Percentiles rank a stretch among this genome's conserved stretches.
These are phyloP conservation scores for Picea sitchensis DNA, from an alignment of 75 land plant genomes.

Conservation along the genomic window DNA sequence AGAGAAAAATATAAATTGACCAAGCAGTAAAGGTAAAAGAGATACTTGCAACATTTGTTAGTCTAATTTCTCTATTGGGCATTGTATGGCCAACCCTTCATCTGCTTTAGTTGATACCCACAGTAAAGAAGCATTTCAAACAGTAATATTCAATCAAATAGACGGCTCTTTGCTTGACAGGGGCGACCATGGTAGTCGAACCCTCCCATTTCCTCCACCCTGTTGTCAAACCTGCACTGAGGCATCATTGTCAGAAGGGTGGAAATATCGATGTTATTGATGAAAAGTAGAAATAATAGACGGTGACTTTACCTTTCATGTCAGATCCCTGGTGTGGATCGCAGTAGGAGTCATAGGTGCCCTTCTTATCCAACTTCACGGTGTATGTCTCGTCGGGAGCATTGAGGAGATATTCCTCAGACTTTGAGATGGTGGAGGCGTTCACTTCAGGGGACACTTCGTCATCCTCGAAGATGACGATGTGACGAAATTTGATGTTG, in stretches of 20 bases:
- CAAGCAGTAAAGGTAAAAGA: too few relatives aligned
- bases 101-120: too few relatives aligned
- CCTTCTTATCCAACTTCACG: constrained; percentile 56
- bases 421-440: constrained; percentile 48
- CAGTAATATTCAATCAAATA: too few relatives aligned
- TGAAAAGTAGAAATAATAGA: constrained; percentile 15
- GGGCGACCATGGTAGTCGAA: too few relatives aligned
- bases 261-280: neutral
- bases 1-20: too few relatives aligned
- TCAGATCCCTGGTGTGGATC: constrained; percentile 86
- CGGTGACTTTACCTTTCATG: constrained; percentile 75
- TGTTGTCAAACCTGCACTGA: too few relatives aligned
- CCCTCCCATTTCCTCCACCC: too few relatives aligned
- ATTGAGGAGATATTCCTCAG: constrained; percentile 71
- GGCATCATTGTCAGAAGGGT: neutral
- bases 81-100: too few relatives aligned
- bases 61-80: too few relatives aligned
- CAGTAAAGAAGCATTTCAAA: too few relatives aligned
- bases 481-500: constrained; percentile 93
- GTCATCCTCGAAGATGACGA: constrained; percentile 87
- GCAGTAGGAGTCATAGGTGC: constrained; percentile 77
- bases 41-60: too few relatives aligned
- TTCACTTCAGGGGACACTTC: constrained; percentile 70
- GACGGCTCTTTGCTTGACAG: too few relatives aligned
- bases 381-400: constrained; percentile 64